Evolutionary conservation across 371 early-diverging fungal genomes (phyloP), one percentile per base, ranked within the genome.

Genomic region (Circinella minor): DNA sequence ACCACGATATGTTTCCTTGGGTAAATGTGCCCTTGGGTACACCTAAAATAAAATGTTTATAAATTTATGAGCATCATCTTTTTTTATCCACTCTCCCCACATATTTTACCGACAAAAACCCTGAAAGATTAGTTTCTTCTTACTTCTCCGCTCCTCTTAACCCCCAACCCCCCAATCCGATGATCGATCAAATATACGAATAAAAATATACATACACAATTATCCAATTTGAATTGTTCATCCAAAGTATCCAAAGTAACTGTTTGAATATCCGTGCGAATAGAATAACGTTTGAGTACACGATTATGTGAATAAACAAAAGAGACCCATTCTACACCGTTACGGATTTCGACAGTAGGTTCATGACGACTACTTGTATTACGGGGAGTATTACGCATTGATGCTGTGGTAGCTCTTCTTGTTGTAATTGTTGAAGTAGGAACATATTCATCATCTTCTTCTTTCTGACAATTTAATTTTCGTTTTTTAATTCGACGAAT

Each of bases 181-280:
- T 60, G 18, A 39, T 17, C 51, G 11, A 13, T 54, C 15, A 13
- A 13, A 13, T 54, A 13, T 57, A 57, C n/a, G n/a, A 65, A 46
- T 15, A 61, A 39, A 5, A 39, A 39, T 14, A 61, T 27, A 81
- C 81, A 74, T 69, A 98, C 90, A 72, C 93, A 92, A 77, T 95
- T 96, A 55, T 87, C 90, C 49, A 78, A 76, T 73, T 91, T 93
- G 73, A 95, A 95, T 67, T 90, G 87, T 48, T 90, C 90, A 55
- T 86, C 82, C 36, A 96, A 72, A 20, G 81, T 80, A 34, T 82
- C 78, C 14, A 89, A 70, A 61, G 82, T 77, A 4, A 93, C 86
- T 60, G 78, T 77, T 37, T 92, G 90, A 63, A 95, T 81, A 79
- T 95, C 96, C 51, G 90, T 93, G 34, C 94, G 89, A 55, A 95